Evolutionary conservation across 164 flowering plant species (phyloP), one percentile per base, ranked within the genome.

Genomic region (Buxus sempervirens): DNA sequence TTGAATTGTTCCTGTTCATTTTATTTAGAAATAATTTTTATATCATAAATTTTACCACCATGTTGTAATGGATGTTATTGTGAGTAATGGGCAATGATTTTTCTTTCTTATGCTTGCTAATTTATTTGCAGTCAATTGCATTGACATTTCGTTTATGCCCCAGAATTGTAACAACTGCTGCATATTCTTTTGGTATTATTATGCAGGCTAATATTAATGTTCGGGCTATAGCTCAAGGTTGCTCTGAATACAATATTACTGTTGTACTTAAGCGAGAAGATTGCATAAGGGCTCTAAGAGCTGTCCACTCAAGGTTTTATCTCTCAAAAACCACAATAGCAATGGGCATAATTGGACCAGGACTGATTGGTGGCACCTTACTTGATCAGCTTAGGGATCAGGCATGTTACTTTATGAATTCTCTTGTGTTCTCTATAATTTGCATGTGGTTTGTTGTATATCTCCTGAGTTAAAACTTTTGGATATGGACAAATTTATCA

Each of bases 201-300:
- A 63, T 84, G 81, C 91, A 92, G 98, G 98, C 97, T 58, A 90
- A 88, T 73, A 86, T 92, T 19, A 92, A 95, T 73, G 69, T 92
- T 42, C 87, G 97, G 42, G 98, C 98, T 54, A 90, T 95, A 68
- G 98, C 98, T 69, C 98, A 95, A 84, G 98, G 98, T 68, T 95
- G 97, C 75, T 88, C 98, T 15, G 98, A 95, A 77, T 92, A 90
- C 80, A 92, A 95, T 66, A 83, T 95, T 51, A 95, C 97, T 22
- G 97, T 89, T 23, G 98, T 95, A 61, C 71, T 95, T 62, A 92
- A 87, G 81, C 83, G 88, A 70, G 97, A 92, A 75, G 98, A 95
- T 81, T 92, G 97, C 65, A 80, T 92, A 51, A 88, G 84, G 72
- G 98, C 97, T 71, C 69, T 95, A 66, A 83, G 84, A 76, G 96